Evolutionary conservation across 2,329 filamentous ascomycete species (phyloP).

Genomic region (Sclerotinia minor): DNA sequence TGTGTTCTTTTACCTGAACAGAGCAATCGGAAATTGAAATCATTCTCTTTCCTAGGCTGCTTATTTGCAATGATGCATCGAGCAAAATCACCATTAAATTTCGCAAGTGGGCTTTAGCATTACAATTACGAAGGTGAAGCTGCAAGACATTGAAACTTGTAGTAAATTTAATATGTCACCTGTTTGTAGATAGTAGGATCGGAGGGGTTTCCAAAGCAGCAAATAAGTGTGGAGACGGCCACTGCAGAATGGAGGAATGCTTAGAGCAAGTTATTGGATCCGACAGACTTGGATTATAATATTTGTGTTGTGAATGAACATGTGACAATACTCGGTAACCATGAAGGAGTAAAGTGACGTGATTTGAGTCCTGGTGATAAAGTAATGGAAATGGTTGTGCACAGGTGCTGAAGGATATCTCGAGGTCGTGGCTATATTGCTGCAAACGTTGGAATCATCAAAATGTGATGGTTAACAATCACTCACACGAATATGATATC

Average conservation of each 20-base stretch:
- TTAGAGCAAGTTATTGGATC: neutral
- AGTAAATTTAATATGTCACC: neutral
- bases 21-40: neutral
- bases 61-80: neutral
- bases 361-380: neutral
- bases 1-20: neutral
- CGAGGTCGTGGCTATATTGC: neutral
- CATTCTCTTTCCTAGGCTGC: neutral
- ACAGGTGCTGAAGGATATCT: neutral
- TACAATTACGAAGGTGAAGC: neutral
- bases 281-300: no score
- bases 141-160: neutral
- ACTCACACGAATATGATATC: neutral
- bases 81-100: neutral
- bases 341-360: neutral
- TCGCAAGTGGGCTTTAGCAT: neutral
- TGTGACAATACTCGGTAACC: neutral
- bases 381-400: neutral
- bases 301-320: neutral
- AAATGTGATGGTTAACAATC: no score
- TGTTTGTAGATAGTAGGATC: neutral
- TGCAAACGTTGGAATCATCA: neutral
- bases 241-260: neutral
- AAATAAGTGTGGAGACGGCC: neutral
- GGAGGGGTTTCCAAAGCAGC: neutral